These are phyloP conservation scores for Hortaea sp. DNA, from an alignment of 2,329 filamentous ascomycete genomes.

Conservation along the genomic window DNA sequence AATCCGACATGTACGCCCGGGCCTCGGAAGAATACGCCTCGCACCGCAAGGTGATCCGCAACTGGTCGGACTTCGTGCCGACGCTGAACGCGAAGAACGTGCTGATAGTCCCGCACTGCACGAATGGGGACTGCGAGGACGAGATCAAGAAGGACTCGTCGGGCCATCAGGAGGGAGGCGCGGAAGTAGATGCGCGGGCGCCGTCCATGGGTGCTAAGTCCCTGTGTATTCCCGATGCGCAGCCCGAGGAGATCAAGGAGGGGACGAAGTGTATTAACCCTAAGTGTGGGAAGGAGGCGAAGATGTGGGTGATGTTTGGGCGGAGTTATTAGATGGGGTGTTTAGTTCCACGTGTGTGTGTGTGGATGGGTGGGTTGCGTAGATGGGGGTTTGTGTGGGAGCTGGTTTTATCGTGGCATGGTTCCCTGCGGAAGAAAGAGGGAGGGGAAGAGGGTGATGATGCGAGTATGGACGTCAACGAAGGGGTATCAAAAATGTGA, in stretches of 20 bases:
- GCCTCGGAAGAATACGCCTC: slow-evolving; percentile 69
- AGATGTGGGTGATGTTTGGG: slow-evolving; percentile 91
- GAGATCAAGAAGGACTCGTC: slow-evolving; percentile 89
- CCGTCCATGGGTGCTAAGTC: slow-evolving; percentile 69
- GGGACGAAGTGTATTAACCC: slow-evolving; percentile 90
- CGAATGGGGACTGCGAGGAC: slow-evolving; percentile 77
- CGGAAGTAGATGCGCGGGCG: slow-evolving; percentile 59
- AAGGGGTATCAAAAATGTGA: too few species aligned
- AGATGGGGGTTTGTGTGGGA: too few species aligned
- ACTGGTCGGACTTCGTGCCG: slow-evolving; percentile 88
- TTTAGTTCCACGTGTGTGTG: not conserved
- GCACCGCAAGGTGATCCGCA: slow-evolving; percentile 68
- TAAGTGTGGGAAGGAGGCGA: slow-evolving; percentile 64
- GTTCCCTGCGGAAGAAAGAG: too few species aligned
- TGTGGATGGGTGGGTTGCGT: not conserved
- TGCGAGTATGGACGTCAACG: too few species aligned
- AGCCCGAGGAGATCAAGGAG: slow-evolving; percentile 62
- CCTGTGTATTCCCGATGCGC: slow-evolving; percentile 72
- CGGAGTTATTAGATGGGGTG: slow-evolving; percentile 30
- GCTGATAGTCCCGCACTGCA: slow-evolving; percentile 82
- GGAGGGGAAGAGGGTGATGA: too few species aligned
- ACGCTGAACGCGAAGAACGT: slow-evolving; percentile 88
- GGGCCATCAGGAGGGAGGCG: slow-evolving; percentile 52
- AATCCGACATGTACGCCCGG: slow-evolving; percentile 66
- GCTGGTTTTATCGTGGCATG: too few species aligned